Base-by-base conservation (phyloP, 139 green algal species). In the Picochlorum sp. region DNA sequence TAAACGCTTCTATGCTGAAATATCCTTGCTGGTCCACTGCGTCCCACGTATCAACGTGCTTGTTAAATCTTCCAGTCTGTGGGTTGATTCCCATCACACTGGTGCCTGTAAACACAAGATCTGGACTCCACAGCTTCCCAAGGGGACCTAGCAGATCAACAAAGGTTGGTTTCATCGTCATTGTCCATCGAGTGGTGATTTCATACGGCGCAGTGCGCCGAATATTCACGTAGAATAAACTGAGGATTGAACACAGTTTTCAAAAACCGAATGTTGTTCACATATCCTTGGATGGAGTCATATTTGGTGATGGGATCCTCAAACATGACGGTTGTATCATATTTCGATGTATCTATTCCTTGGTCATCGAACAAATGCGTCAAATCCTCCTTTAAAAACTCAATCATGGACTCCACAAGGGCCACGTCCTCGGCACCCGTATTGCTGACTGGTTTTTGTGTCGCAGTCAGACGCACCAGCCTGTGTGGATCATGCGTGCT, bases 251-350 rank as follows among this genome's bases (percentile, higher is more conserved):
- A 94, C 1, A 94, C 66, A 4, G 49, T 60, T 7, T 71, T 76
- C 65, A 94, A 73, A 64, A 92, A 80, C 2, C 41, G 32, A 52
- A 94, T 91, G 72, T 94, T 94, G 77, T 90, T 86, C 49, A 89
- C 65, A 66, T 94, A 94, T 4, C 86, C 81, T 83, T 69, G 28
- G 4, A 70, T 49, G 18, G 21, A 26, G 3, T 66, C 24, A 49
- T 67, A 30, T 11, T 58, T 30, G 5, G 83, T 85, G 26, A 87
- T 83, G 2, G 78, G 78, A 50, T 84, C 75, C 23, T 69, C 44
- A 38, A 80, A 83, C 5, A 67, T 37, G 8, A 81, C 71, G 4
- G 71, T 47, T 16, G 41, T 7, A 4, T 72, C 67, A 52, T 82
- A 83, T 34, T 73, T 67, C 26, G 63, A 71, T n/a, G 61, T 21